These are phyloP conservation scores for Chiua sp. DNA, from an alignment of 1,284 basidiomycete species.

Conservation along the genomic window DNA sequence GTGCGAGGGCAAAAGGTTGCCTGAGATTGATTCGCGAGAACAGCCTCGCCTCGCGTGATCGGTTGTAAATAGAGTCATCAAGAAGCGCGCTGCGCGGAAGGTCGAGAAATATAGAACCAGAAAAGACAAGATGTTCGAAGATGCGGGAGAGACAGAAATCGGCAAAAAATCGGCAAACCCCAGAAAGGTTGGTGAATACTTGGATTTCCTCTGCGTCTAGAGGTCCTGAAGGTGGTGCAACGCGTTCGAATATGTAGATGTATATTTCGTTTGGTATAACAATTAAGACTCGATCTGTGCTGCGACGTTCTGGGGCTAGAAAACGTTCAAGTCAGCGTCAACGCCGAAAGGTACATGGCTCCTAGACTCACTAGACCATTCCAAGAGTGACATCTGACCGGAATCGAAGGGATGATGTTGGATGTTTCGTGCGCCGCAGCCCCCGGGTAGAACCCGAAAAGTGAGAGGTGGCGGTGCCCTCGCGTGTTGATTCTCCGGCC, in stretches of 20 bases:
- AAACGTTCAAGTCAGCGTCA: neutral
- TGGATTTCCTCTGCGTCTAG: constrained; percentile 14
- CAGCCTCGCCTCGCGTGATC: constrained; percentile 1
- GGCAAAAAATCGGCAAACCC: constrained; percentile 50
- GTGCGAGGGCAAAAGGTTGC: constrained; percentile 20
- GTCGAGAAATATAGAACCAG: constrained; percentile 8
- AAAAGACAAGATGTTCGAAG: constrained; percentile 39
- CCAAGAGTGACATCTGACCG: neutral
- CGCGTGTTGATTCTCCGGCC: too few relatives aligned
- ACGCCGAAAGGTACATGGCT: neutral
- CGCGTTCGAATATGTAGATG: constrained; percentile 39
- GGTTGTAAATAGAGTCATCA: neutral
- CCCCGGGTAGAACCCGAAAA: too few relatives aligned
- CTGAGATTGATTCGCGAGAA: constrained; percentile 19
- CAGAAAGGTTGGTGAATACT: constrained; percentile 39
- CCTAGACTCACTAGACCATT: neutral
- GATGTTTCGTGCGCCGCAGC: too few relatives aligned
- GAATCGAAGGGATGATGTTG: neutral
- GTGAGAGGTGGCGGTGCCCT: too few relatives aligned
- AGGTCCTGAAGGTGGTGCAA: constrained; percentile 9
- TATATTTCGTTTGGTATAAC: constrained; percentile 43
- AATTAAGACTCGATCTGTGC: constrained; percentile 3
- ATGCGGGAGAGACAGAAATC: constrained; percentile 41
- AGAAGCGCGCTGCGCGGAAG: neutral
- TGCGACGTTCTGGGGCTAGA: constrained; percentile 27